These are phyloP conservation scores for Wickerhamiella lipophila DNA, from an alignment of 805 yeast genomes.

Conservation along the genomic window DNA sequence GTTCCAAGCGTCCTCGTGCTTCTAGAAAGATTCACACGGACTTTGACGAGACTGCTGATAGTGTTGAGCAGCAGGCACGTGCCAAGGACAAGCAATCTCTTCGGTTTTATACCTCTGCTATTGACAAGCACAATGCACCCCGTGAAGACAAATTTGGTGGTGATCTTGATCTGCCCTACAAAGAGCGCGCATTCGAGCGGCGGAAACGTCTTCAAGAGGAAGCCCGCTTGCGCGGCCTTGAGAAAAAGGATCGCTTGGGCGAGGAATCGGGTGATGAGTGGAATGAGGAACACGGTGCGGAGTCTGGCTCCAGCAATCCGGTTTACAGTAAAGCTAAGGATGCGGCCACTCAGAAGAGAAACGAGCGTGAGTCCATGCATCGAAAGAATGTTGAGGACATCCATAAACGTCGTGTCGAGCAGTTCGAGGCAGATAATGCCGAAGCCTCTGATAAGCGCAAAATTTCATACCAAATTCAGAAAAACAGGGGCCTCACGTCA, in stretches of 20 bases:
- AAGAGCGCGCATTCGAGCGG: constrained; percentile 79
- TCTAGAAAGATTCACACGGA: constrained; percentile 32
- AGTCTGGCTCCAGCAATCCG: constrained; percentile 20
- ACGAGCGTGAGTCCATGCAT: constrained; percentile 55
- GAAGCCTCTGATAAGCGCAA: constrained; percentile 79
- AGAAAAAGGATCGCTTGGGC: constrained; percentile 42
- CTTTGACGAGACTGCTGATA: constrained; percentile 62
- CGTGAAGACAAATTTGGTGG: constrained; percentile 36
- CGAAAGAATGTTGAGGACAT: constrained; percentile 45
- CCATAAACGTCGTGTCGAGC: constrained; percentile 70
- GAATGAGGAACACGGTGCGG: constrained; percentile 19
- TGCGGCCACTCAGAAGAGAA: constrained; percentile 37
- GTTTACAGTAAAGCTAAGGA: constrained; percentile 49
- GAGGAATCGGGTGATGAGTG: constrained; percentile 16
- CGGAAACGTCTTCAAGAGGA: constrained; percentile 78
- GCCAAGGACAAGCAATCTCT: constrained; percentile 70
- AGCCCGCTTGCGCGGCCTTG: constrained; percentile 72
- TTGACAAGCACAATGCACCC: constrained; percentile 51
- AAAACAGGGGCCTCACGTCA: constrained; percentile 92
- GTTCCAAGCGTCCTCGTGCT: constrained; percentile 14
- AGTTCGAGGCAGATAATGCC: constrained; percentile 52
- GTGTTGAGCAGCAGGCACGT: constrained; percentile 43
- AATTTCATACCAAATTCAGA: constrained; percentile 82
- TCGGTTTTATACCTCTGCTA: constrained; percentile 92
- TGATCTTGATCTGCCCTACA: constrained; percentile 83